Evolutionary conservation across 192 early-diverging fungal species (phyloP).

Genomic region (Backusella parvicylindrica): DNA sequence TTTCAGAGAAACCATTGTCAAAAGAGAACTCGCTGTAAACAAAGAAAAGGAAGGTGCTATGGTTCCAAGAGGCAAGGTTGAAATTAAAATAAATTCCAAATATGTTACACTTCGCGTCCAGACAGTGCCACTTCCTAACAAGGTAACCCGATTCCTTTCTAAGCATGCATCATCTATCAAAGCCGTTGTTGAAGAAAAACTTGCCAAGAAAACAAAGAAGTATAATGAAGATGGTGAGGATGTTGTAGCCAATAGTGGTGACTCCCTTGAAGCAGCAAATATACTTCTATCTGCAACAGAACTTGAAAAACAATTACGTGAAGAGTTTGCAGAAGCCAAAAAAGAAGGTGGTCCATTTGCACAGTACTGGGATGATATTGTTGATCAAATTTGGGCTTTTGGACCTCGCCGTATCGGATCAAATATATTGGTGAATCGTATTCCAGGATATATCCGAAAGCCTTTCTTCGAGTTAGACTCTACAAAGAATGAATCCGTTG

Average conservation of each 20-base stretch:
- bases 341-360: conserved; percentile 37
- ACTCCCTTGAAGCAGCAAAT: background rate
- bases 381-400: conserved; percentile 73
- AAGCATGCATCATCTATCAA: conserved; percentile 52
- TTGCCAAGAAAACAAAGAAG: conserved; percentile 22
- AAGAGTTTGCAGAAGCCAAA: conserved; percentile 45
- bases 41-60: conserved; percentile 45
- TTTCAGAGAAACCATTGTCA: conserved; percentile 90
- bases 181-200: conserved; percentile 45
- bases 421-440: conserved; percentile 72
- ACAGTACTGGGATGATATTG: conserved; percentile 44
- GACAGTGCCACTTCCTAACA: conserved; percentile 65
- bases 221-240: conserved; percentile 19
- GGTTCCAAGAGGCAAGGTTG: conserved; percentile 60
- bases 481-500: background rate
- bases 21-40: conserved; percentile 22
- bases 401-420: conserved; percentile 80
- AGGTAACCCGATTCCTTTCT: conserved; percentile 56
- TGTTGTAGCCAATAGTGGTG: conserved; percentile 1
- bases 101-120: conserved; percentile 60
- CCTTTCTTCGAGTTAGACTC: conserved; percentile 30
- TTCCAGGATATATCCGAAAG: conserved; percentile 48
- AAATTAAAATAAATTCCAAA: conserved; percentile 58
- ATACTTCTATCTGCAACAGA: conserved; percentile 20
- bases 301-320: conserved; percentile 39